A percentile compares a stretch with the other conserved stretches of the same genome.
Conservation (phyloP, 2,329 filamentous ascomycete species). For the Fusarium luffae region DNA sequence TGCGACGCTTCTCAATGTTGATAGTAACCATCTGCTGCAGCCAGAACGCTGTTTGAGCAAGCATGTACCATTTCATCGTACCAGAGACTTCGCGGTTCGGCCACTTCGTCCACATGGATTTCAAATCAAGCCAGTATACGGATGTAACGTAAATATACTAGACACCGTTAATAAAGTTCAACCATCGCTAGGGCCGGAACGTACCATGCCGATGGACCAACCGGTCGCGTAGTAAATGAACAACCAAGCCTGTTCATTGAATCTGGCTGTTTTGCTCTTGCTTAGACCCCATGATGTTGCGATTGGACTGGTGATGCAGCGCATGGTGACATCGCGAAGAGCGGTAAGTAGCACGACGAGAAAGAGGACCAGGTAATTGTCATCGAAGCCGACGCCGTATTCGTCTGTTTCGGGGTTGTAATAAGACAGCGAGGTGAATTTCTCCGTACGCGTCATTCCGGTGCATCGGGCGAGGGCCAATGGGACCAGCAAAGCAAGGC, state of each 20-base stretch:
- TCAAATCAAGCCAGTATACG: conserved; percentile 79
- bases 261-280: conserved; percentile 77
- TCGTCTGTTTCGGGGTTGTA: conserved; percentile 73
- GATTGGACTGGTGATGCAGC: conserved; percentile 84
- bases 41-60: conserved; percentile 92
- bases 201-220: conserved; percentile 85
- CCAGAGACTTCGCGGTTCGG: conserved; percentile 79
- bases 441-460: conserved; percentile 81
- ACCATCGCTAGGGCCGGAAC: conserved; percentile 46
- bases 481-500: conserved; percentile 85
- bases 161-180: rapidly evolving
- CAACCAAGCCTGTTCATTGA: conserved; percentile 95
- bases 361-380: conserved; percentile 82
- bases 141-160: conserved; percentile 85
- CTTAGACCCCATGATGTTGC: conserved; percentile 77
- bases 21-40: conserved; percentile 93
- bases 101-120: conserved; percentile 85
- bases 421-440: conserved; percentile 90
- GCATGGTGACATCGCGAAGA: conserved; percentile 84
- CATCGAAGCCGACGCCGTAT: conserved; percentile 82
- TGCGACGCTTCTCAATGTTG: conserved; percentile 91
- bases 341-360: conserved; percentile 88
- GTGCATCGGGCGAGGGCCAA: conserved; percentile 85
- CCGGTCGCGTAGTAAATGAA: conserved; percentile 83
- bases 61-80: conserved; percentile 86